Evolutionary conservation across 164 flowering plant genomes (phyloP).

Genomic region (Brasenia schreberi): DNA sequence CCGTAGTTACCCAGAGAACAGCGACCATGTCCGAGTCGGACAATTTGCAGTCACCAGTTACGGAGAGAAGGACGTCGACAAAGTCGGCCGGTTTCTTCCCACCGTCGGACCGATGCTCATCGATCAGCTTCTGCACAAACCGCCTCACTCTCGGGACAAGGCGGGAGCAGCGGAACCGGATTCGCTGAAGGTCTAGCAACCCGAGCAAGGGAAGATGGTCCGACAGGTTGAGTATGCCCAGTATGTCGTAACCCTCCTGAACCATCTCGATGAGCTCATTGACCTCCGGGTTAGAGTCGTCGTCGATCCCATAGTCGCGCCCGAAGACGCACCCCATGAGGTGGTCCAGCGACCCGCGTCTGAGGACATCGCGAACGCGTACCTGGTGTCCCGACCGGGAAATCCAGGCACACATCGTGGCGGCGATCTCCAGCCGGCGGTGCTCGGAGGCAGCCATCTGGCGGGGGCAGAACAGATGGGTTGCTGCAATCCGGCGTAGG

Average conservation of each 20-base stretch:
- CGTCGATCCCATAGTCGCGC: constrained; percentile 7
- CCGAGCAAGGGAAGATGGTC: constrained; percentile 29
- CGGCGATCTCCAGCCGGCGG: constrained; percentile 13
- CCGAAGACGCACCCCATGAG: constrained; percentile 44
- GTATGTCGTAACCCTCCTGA: constrained; percentile 30
- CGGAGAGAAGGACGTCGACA: constrained; percentile 41
- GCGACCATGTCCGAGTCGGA: constrained; percentile 50
- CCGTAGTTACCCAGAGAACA: constrained; percentile 51
- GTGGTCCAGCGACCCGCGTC: constrained; percentile 26
- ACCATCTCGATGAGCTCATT: constrained; percentile 17
- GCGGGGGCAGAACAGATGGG: constrained; percentile 31
- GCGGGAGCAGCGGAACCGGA: constrained; percentile 26
- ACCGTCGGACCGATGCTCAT: constrained; percentile 19
- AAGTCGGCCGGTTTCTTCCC: constrained; percentile 18
- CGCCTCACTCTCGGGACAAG: constrained; percentile 43
- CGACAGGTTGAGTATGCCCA: constrained; percentile 31
- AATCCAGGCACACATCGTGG: constrained; percentile 11
- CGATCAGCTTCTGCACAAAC: constrained; percentile 30
- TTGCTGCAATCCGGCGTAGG: constrained; percentile 28
- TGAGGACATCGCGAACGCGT: constrained; percentile 17
- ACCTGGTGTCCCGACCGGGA: not conserved
- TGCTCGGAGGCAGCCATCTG: constrained; percentile 15
- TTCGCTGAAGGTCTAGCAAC: constrained; percentile 18
- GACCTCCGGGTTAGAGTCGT: not conserved
- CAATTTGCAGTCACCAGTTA: constrained; percentile 20